Conservation (phyloP, 176 grass and related monocot genomes). For the Raddia guianensis region DNA sequence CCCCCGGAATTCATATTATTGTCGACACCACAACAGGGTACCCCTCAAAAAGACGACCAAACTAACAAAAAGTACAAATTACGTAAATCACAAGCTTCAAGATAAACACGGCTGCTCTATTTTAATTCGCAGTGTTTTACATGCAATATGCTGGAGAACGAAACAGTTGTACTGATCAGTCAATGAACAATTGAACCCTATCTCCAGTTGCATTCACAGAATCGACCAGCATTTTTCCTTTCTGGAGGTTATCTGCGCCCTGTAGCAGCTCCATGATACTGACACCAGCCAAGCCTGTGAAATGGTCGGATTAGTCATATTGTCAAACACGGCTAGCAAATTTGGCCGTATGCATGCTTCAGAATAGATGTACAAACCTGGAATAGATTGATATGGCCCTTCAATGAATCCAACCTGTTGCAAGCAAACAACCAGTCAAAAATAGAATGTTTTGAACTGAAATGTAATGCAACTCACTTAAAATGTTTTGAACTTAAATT, state of each 20-base stretch:
- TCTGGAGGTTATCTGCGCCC: constrained; percentile 44
- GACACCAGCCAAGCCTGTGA: constrained; percentile 58
- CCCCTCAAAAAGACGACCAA: background rate
- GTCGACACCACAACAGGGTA: background rate
- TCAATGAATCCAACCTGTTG: constrained; percentile 67
- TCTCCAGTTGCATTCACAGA: constrained; percentile 58
- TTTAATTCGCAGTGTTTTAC: background rate
- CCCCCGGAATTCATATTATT: background rate
- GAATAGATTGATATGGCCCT: constrained; percentile 52
- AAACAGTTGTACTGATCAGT: constrained; percentile 21
- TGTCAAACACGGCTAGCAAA: background rate
- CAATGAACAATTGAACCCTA: constrained; percentile 47
- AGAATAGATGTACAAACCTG: constrained; percentile 44
- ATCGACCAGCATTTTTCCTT: constrained; percentile 53
- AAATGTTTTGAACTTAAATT: background rate
- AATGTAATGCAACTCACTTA: background rate
- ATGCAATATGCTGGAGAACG: background rate
- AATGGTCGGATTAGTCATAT: constrained; percentile 1
- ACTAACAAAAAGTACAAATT: background rate
- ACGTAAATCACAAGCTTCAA: constrained; percentile 1
- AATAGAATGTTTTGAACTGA: background rate
- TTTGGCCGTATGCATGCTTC: background rate
- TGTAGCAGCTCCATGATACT: constrained; percentile 59
- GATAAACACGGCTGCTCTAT: background rate
- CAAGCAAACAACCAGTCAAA: background rate